phyloP scores from a whole-genome alignment of 2,329 filamentous ascomycete species.

The Beauveria pseudobassiana region DNA sequence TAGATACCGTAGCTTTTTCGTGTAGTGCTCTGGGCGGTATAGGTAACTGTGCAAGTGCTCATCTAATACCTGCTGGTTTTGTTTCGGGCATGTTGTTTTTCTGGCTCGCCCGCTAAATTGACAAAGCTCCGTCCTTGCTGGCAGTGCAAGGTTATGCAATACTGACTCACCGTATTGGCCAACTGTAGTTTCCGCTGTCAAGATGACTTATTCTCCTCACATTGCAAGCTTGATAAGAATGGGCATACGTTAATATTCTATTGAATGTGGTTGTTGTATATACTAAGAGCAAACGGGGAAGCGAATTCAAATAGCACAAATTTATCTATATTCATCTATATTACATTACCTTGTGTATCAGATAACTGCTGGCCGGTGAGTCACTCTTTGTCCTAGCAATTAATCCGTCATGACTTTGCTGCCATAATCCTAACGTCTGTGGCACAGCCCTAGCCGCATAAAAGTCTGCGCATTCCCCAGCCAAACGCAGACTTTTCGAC shows the following conservation, averaged over 20 bases:
- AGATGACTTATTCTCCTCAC: no score
- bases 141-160: no score
- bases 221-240: no score
- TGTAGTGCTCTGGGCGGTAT: no score
- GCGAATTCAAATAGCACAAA: background rate
- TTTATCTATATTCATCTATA: background rate
- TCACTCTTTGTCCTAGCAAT: background rate
- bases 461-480: background rate
- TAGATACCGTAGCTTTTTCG: no score
- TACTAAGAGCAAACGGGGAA: background rate
- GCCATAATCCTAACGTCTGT: background rate
- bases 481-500: background rate
- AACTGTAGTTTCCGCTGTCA: no score
- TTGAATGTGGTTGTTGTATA: background rate
- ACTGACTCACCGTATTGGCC: no score
- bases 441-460: background rate
- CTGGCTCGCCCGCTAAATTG: no score
- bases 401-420: conserved; percentile 1
- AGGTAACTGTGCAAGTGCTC: no score
- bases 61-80: no score
- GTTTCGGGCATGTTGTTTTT: no score
- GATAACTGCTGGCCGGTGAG: background rate
- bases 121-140: no score
- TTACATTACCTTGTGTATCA: conserved; percentile 4
- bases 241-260: background rate